Evolutionary conservation across 2,329 filamentous ascomycete genomes (phyloP).

Genomic region (Aschersonia sp.): DNA sequence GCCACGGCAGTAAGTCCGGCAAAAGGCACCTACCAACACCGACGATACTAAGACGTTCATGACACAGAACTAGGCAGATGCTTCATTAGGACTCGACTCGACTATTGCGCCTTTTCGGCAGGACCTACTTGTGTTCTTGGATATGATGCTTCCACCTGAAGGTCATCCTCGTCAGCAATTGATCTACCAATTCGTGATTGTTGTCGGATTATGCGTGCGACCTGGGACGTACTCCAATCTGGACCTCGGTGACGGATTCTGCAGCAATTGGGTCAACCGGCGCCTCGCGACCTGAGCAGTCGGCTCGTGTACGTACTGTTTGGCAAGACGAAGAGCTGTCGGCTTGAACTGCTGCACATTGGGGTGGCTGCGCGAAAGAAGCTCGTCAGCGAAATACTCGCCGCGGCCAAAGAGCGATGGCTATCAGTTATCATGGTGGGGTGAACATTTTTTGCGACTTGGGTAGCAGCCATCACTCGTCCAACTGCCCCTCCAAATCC

Average conservation of each 20-base stretch:
- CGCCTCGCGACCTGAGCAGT: not conserved
- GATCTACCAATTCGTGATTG: not conserved
- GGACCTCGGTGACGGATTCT: conserved; percentile 92
- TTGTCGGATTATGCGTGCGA: not conserved
- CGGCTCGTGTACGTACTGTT: conserved; percentile 54
- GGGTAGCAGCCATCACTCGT: not conserved
- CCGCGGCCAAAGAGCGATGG: not conserved
- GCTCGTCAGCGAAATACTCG: conserved; percentile 4
- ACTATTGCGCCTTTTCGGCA: not conserved
- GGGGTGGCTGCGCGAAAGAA: conserved; percentile 47
- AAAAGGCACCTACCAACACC: conserved; percentile 59
- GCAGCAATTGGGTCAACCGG: conserved; percentile 7
- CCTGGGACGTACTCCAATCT: conserved; percentile 75
- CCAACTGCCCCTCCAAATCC: conserved; percentile 13
- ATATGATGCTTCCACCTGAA: conserved; percentile 72
- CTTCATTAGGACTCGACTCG: not conserved
- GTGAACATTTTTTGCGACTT: conserved; percentile 5
- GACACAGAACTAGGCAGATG: conserved; percentile 59
- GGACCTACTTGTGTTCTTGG: conserved; percentile 75
- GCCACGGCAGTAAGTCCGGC: not conserved
- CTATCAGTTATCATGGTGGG: conserved; percentile 12
- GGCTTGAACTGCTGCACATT: conserved; percentile 96
- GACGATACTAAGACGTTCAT: conserved; percentile 95
- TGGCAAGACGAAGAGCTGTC: conserved; percentile 80
- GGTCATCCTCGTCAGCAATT: conserved; percentile 1